Percentiles rank a stretch among this genome's conserved stretches.
These are phyloP conservation scores for Zymoseptoria passerinii DNA, from an alignment of 2,329 filamentous ascomycete genomes.

Conservation along the genomic window DNA sequence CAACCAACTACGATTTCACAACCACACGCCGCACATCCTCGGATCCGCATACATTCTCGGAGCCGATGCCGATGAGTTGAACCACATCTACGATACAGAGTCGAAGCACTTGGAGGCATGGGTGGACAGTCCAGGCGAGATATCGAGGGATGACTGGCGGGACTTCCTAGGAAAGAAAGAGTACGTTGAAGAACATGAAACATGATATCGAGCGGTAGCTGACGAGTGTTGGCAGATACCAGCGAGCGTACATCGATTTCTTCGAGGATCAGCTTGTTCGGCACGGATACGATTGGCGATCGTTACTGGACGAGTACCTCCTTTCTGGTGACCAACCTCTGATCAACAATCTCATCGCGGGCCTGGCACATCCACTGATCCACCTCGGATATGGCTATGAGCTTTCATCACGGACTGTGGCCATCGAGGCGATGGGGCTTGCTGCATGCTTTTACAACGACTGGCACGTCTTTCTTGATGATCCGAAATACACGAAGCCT, in stretches of 20 bases:
- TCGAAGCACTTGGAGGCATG: conserved; percentile 66
- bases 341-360: conserved; percentile 69
- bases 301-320: conserved; percentile 66
- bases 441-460: conserved; percentile 51
- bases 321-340: conserved; percentile 67
- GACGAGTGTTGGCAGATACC: conserved; percentile 48
- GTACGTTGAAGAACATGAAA: conserved; percentile 34
- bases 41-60: conserved; percentile 81
- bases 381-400: conserved; percentile 93
- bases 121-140: conserved; percentile 75
- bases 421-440: conserved; percentile 77
- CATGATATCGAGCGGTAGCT: neutral
- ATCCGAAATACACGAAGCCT: conserved; percentile 60
- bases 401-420: conserved; percentile 73
- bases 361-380: conserved; percentile 83
- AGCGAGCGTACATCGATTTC: conserved; percentile 87
- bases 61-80: conserved; percentile 62
- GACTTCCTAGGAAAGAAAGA: conserved; percentile 69
- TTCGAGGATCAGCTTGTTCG: conserved; percentile 83
- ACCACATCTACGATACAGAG: conserved; percentile 72
- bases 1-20: conserved; percentile 66
- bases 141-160: conserved; percentile 76
- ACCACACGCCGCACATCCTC: conserved; percentile 75
- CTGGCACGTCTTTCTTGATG: conserved; percentile 58
- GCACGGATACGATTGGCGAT: conserved; percentile 76